These are phyloP conservation scores for Bipolaris zeicola DNA, from an alignment of 2,329 filamentous ascomycete species.

Conservation along the genomic window DNA sequence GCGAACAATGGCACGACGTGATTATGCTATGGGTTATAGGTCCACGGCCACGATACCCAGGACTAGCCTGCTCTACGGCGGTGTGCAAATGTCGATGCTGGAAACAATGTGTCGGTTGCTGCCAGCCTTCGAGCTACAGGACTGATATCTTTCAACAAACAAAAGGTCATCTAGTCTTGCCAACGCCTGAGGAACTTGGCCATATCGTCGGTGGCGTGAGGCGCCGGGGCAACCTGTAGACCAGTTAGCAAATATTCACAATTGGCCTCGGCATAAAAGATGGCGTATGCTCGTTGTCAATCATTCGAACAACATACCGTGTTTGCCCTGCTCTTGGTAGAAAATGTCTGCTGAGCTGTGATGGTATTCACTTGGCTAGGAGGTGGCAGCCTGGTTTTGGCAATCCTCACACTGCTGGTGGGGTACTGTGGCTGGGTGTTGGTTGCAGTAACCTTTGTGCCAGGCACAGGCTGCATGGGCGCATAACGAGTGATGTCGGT, in stretches of 20 bases:
- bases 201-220: conserved; percentile 60
- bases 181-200: conserved; percentile 63
- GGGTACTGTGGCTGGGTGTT: conserved; percentile 58
- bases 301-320: conserved; percentile 55
- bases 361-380: conserved; percentile 57
- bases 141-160: neutral
- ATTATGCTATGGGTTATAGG: no score
- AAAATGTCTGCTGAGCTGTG: conserved; percentile 59
- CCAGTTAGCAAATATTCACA: conserved; percentile 21
- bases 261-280: neutral
- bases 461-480: conserved; percentile 64
- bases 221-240: conserved; percentile 59
- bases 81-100: neutral
- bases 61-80: neutral
- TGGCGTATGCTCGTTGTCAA: neutral
- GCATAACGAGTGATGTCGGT: conserved; percentile 64
- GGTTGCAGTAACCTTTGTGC: conserved; percentile 63
- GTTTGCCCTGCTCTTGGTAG: conserved; percentile 60
- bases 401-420: conserved; percentile 60
- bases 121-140: neutral
- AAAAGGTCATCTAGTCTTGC: conserved; percentile 56
- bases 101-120: neutral
- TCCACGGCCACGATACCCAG: neutral
- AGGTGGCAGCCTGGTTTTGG: conserved; percentile 56
- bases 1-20: neutral